phyloP scores from a whole-genome alignment of 768 basidiomycete genomes.

The Filobasidium wieringae region DNA sequence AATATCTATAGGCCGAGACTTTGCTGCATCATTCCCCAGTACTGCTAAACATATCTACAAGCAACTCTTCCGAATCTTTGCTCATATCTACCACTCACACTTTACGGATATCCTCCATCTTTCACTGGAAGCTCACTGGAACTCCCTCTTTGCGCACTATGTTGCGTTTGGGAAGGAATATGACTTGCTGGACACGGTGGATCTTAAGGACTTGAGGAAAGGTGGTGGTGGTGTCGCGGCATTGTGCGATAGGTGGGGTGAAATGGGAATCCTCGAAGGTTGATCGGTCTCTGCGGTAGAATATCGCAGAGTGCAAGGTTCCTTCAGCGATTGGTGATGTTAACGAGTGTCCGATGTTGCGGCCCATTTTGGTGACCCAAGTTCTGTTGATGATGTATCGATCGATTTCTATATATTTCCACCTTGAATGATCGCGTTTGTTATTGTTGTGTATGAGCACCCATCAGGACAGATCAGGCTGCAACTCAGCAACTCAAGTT shows the following conservation, averaged over 20 bases:
- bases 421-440: too few relatives aligned
- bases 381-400: too few relatives aligned
- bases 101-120: slow-evolving; percentile 76
- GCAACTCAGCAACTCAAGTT: too few relatives aligned
- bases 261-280: slow-evolving; percentile 69
- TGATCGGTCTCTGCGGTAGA: too few relatives aligned
- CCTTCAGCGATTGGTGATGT: too few relatives aligned
- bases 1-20: slow-evolving; percentile 58
- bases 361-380: too few relatives aligned
- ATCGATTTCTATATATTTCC: too few relatives aligned
- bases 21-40: slow-evolving; percentile 75
- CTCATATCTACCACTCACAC: slow-evolving; percentile 92
- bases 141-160: slow-evolving; percentile 95
- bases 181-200: slow-evolving; percentile 76
- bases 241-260: slow-evolving; percentile 81
- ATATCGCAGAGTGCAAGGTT: too few relatives aligned
- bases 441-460: too few relatives aligned
- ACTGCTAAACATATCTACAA: slow-evolving; percentile 87
- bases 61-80: slow-evolving; percentile 90
- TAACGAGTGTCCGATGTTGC: too few relatives aligned
- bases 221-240: slow-evolving; percentile 52
- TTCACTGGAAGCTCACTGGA: slow-evolving; percentile 79
- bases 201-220: slow-evolving; percentile 50
- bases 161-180: slow-evolving; percentile 90
- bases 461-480: too few relatives aligned